Evolutionary conservation across 2,329 filamentous ascomycete species (phyloP), one percentile per base, ranked within the genome.

Genomic region (Aspergillus ibericus): DNA sequence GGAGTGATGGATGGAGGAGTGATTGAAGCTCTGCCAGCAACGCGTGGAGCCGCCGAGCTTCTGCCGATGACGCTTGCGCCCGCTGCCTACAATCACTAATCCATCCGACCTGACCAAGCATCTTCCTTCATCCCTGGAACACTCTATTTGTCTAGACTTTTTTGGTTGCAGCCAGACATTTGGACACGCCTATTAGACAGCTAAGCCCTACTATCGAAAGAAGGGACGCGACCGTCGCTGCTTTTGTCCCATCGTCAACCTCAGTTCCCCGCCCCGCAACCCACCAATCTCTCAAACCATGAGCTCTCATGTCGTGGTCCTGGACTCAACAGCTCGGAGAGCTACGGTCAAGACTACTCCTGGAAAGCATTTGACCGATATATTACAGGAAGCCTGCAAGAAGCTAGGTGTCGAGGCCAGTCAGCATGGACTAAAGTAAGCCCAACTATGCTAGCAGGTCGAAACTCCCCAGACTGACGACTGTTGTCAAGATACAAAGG

Each of bases 261-360:
- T 25, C 38, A 25, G 27, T 38, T 47, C 20, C 29, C 55, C 52
- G 52, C 63, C 61, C 67, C 65, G 65, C 66, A 66, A 63, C 55
- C 51, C 36, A 46, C 36, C 18, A 49, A 29, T 27, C 22, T 55
- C 54, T 62, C 25, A 36, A 34, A 79, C 62, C 65, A 96, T 96
- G 91, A 86, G 92, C 65, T 89, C 92, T 54, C 90, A 95, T 73
- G 92, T 98, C 59, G 89, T 93, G 67, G 91, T 98, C 54, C 88
- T 96, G 64, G 88, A 93, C 73, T 86, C 89, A 38, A 87, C 91
- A 66, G 84, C 93, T 66, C 88, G 90, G 66, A 85, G 92, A 68
- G 85, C 88, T 52, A 90, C 85, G 42, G 82, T 99, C 75, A 96
- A 96, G 76, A 93, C 95, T 56, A 89, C 83, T 0, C 92, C 92